phyloP scores from a whole-genome alignment of 345 rosid species.

The Eutrema yunnanense region DNA sequence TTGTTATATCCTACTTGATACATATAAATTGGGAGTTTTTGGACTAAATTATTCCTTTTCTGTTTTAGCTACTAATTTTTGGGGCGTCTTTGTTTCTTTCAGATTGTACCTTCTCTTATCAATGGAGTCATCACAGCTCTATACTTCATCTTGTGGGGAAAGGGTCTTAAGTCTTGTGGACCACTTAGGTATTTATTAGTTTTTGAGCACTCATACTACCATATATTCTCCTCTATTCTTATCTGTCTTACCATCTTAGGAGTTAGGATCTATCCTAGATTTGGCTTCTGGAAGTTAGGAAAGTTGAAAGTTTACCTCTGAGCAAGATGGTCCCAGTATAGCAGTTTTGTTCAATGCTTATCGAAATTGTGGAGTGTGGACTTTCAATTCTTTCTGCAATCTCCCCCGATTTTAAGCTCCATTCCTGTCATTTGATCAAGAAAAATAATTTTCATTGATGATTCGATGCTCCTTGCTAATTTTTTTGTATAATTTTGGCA shows the following conservation, averaged over 20 bases:
- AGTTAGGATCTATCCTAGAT: neutral
- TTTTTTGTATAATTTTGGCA: conserved; percentile 24
- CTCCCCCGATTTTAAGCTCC: neutral
- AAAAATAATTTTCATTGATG: neutral
- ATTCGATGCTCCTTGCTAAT: neutral
- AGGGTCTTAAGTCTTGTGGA: conserved; percentile 88
- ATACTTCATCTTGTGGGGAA: conserved; percentile 93
- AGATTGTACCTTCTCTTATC: conserved; percentile 90
- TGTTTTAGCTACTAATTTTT: neutral
- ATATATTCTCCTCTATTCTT: neutral
- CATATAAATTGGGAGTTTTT: neutral
- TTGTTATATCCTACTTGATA: neutral
- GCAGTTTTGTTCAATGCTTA: neutral
- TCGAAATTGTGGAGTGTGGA: neutral
- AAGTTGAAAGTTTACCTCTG: neutral
- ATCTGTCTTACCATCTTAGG: neutral
- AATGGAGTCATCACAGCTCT: conserved; percentile 90
- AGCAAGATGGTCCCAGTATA: neutral
- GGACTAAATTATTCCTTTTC: conserved; percentile 1
- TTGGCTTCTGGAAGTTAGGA: neutral
- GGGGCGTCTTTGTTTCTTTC: conserved; percentile 27
- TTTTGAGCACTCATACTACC: neutral
- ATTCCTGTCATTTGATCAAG: neutral
- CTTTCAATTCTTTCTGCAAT: neutral
- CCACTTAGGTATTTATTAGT: conserved; percentile 65